These are phyloP conservation scores for Plectosphaerella plurivora DNA, from an alignment of 2,329 filamentous ascomycete species.

Conservation along the genomic window DNA sequence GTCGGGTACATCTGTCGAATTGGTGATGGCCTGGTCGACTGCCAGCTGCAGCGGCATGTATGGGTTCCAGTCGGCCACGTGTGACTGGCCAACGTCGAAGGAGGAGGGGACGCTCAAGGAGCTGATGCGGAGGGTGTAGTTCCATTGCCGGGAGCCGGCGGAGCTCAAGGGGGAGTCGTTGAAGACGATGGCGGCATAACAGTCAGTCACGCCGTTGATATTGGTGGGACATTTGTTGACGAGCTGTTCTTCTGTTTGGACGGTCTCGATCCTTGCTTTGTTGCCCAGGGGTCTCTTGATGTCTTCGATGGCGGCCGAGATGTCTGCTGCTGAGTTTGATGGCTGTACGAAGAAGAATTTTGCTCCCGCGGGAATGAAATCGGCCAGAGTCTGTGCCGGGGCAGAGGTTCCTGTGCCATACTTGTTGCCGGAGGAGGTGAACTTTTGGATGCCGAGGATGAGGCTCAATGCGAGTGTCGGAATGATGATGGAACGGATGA, in stretches of 20 bases:
- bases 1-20: conserved; percentile 1
- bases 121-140: conserved; percentile 17
- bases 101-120: neutral
- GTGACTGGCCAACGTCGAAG: neutral
- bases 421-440: neutral
- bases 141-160: conserved; percentile 17
- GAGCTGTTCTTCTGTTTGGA: conserved; percentile 14
- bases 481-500: neutral
- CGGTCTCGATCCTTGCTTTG: neutral
- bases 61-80: neutral
- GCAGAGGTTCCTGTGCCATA: neutral
- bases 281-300: neutral
- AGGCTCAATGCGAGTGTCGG: neutral
- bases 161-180: conserved; percentile 20
- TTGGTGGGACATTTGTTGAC: conserved; percentile 15
- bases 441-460: neutral
- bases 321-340: neutral
- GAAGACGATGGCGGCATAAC: conserved; percentile 22
- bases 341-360: neutral
- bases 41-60: conserved; percentile 1
- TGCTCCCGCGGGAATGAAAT: neutral
- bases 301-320: neutral
- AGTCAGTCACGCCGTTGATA: conserved; percentile 19
- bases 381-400: neutral
- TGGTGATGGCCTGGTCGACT: conserved; percentile 3